phyloP scores from a whole-genome alignment of 768 basidiomycete genomes.

The Cubamyces lactineus region DNA sequence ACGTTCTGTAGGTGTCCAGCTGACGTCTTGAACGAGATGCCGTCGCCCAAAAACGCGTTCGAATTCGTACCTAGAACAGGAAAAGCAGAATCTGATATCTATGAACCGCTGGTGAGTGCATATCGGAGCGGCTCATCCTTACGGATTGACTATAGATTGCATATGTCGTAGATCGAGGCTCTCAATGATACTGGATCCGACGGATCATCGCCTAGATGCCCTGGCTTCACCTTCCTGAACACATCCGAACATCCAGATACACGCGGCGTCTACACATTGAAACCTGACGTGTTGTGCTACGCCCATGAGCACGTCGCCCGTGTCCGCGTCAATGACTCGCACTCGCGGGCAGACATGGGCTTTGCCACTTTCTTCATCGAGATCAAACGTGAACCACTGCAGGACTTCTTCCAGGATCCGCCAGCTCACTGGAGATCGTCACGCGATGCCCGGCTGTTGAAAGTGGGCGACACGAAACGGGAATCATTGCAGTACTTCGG shows the following conservation, averaged over 20 bases:
- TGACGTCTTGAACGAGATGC: background rate
- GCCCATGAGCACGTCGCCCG: background rate
- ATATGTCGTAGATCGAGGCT: background rate
- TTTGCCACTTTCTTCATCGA: slow-evolving; percentile 16
- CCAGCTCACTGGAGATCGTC: background rate
- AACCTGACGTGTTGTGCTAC: slow-evolving; percentile 15
- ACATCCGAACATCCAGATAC: background rate
- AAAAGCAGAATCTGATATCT: background rate
- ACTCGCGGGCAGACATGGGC: background rate
- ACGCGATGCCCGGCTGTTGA: background rate
- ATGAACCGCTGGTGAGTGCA: slow-evolving; percentile 1
- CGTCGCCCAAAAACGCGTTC: background rate
- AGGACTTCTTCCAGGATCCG: slow-evolving; percentile 17
- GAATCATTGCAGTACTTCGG: background rate
- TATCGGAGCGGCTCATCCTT: background rate
- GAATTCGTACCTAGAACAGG: background rate
- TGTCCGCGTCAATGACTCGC: background rate
- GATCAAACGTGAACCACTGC: background rate
- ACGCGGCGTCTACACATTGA: background rate
- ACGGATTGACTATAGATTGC: too few species aligned
- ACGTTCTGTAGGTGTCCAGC: background rate
- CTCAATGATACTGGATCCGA: background rate
- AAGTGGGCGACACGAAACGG: background rate
- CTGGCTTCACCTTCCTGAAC: slow-evolving; percentile 7
- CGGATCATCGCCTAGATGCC: slow-evolving; percentile 3